Base-by-base conservation (phyloP, 2,329 filamentous ascomycete species). In the Apiospora marii region DNA sequence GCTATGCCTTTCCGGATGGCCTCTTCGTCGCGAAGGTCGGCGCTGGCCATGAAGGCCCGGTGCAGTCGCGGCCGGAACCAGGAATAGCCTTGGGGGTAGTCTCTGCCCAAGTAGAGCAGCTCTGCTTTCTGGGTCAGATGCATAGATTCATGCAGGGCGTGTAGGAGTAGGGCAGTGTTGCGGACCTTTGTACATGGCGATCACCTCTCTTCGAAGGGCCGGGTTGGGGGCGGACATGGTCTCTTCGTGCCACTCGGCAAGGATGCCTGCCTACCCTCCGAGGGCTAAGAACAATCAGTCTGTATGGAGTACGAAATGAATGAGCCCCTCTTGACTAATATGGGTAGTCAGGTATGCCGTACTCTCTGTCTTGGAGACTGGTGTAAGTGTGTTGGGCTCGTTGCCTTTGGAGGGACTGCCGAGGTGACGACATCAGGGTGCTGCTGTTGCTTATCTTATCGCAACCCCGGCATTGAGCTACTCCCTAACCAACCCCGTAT, bases 31-130 rank as follows among this genome's bases (percentile, higher is more conserved):
- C 85, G 87, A 72, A 98, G 80, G 53, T 87, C 83, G 1, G 92
- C 89, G 77, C 97, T 94, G 67, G 91, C 90, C 76, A 92, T 90
- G 83, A 98, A 99, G 0, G 96, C 96, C 74, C 91, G 91, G 84
- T 98, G 95, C 13, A 98, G 85, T 1, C 95, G 90, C 10, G 91
- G 89, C 14, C 93, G 90, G 81, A 97, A 98, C 84, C 95, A 98
- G 43, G 87, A 84, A 75, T 84, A 97, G 67, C 96, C 96, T 22
- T 93, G 87, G 1, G 96, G 96, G 79, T 98, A 98, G 73, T 96
- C 93, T 72, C 92, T 90, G 46, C 96, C 95, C 19, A 98, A 87
- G 78, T 92, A 91, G 61, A 99, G 88, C 14, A 98, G 90, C 79
- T 98, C 95, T 97, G 73, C 1, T n/a, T n/a, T 41, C 7, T 13